phyloP scores from a whole-genome alignment of 2,329 filamentous ascomycete genomes.

The Trichoderma aggressivum region DNA sequence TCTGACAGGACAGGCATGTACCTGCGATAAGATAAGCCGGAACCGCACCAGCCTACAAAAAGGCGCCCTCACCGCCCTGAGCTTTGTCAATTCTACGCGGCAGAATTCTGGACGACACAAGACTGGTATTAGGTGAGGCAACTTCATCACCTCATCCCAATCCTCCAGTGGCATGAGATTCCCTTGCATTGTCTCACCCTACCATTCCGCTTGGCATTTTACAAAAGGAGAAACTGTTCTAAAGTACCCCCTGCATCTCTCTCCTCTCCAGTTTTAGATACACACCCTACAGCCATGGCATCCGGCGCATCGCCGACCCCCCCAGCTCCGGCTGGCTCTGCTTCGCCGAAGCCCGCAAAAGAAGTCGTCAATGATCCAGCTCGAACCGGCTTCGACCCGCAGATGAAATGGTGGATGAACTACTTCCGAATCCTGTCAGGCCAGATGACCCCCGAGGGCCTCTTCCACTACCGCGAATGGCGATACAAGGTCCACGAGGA shows the following conservation, averaged over 20 bases:
- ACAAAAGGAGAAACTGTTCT: not conserved
- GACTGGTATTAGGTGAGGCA: not conserved
- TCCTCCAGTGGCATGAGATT: not conserved
- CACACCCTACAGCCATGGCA: constrained; percentile 14
- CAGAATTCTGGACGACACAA: constrained; percentile 19
- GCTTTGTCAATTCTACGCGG: not conserved
- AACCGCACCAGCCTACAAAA: not conserved
- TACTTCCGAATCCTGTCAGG: constrained; percentile 81
- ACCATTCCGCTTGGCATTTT: not conserved
- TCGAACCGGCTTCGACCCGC: constrained; percentile 61
- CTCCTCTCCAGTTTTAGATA: not conserved
- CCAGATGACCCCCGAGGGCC: constrained; percentile 64
- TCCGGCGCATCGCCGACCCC: constrained; percentile 18
- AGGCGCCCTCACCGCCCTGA: constrained; percentile 14
- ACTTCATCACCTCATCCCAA: not conserved
- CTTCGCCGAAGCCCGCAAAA: constrained; percentile 22
- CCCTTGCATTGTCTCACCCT: not conserved
- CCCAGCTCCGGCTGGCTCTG: constrained; percentile 20
- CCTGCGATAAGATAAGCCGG: constrained; percentile 13
- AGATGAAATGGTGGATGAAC: constrained; percentile 69
- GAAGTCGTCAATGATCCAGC: constrained; percentile 56
- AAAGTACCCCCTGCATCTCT: not conserved
- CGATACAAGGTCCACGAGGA: constrained; percentile 73
- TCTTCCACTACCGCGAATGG: constrained; percentile 72
- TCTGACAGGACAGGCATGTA: not conserved